Percentiles rank a stretch among this genome's conserved stretches.
Conservation (phyloP, 2,329 filamentous ascomycete species). For the Verticillium albo-atrum region DNA sequence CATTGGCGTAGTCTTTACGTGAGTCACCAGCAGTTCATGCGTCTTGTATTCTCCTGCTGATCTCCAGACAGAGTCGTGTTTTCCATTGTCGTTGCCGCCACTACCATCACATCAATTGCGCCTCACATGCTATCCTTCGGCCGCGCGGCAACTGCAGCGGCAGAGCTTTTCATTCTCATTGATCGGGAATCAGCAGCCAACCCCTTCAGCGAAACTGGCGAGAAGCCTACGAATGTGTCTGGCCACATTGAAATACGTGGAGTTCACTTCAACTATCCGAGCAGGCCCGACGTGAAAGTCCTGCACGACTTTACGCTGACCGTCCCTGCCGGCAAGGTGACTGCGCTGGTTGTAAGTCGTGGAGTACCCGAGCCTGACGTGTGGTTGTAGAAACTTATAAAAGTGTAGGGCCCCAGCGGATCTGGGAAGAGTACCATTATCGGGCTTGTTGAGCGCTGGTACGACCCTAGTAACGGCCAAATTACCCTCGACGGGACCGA, state of each 20-base stretch:
- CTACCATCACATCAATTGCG: conserved; percentile 11
- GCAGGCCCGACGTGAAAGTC: conserved; percentile 59
- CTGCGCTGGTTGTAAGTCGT: conserved; percentile 48
- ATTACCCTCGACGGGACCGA: conserved; percentile 21
- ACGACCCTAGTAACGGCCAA: conserved; percentile 18
- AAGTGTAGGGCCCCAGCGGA: conserved; percentile 39
- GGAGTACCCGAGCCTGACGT: no score
- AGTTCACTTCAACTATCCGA: conserved; percentile 65
- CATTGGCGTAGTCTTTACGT: conserved; percentile 11
- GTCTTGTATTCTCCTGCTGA: background rate
- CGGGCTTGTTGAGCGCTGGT: conserved; percentile 34
- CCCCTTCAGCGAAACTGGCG: conserved; percentile 10
- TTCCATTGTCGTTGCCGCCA: conserved; percentile 17
- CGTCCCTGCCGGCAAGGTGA: conserved; percentile 63
- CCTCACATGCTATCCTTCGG: conserved; percentile 16
- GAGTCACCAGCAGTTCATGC: conserved; percentile 10
- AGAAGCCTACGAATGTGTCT: background rate
- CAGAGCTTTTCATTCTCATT: conserved; percentile 18
- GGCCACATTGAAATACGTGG: conserved; percentile 51
- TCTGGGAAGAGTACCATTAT: conserved; percentile 35
- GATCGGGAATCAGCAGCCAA: conserved; percentile 18
- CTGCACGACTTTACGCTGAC: conserved; percentile 56
- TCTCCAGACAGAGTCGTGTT: conserved; percentile 15
- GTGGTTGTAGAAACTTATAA: conserved; percentile 1
- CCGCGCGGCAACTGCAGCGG: conserved; percentile 15